Percentiles rank a stretch among this genome's conserved stretches.
Conservation (phyloP, 768 basidiomycete species). For the Boletus vinaceobasis region DNA sequence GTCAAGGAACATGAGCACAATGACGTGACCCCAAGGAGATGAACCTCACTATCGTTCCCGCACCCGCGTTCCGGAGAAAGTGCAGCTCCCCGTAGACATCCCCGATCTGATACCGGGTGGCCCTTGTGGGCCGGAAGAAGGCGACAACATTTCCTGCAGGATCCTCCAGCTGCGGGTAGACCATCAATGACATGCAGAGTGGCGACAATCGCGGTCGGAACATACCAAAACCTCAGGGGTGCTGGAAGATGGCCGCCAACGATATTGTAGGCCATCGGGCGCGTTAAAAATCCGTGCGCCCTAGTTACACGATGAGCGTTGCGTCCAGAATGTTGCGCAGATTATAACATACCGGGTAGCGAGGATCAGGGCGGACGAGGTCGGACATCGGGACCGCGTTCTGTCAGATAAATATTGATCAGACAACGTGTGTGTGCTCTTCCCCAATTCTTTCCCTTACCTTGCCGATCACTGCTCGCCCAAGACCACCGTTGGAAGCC, state of each 20-base stretch:
- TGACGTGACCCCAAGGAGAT: conserved; percentile 19
- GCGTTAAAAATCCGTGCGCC: conserved; percentile 72
- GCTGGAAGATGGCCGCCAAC: conserved; percentile 69
- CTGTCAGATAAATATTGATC: conserved; percentile 40
- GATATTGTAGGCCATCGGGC: conserved; percentile 77
- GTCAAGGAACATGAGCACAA: conserved; percentile 21
- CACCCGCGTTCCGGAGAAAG: conserved; percentile 73
- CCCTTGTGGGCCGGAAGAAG: conserved; percentile 74
- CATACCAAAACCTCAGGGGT: conserved; percentile 60
- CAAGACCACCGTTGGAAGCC: conserved; percentile 78
- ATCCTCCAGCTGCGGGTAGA: conserved; percentile 61
- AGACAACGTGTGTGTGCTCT: conserved; percentile 15
- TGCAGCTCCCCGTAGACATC: conserved; percentile 86
- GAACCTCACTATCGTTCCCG: conserved; percentile 69
- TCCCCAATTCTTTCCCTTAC: conserved; percentile 36
- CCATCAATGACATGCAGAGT: conserved; percentile 5
- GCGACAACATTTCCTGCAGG: conserved; percentile 66
- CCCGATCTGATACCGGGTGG: conserved; percentile 79
- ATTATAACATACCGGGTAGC: conserved; percentile 49
- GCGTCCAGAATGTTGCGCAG: conserved; percentile 7
- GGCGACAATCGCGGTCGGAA: conserved; percentile 11
- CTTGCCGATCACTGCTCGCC: conserved; percentile 84
- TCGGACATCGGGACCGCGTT: conserved; percentile 79
- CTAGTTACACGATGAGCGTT: conserved; percentile 33
- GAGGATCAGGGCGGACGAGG: conserved; percentile 68